Evolutionary conservation across 176 grass and related monocot species (phyloP), one percentile per base, ranked within the genome.

Genomic region (Avena eriantha): DNA sequence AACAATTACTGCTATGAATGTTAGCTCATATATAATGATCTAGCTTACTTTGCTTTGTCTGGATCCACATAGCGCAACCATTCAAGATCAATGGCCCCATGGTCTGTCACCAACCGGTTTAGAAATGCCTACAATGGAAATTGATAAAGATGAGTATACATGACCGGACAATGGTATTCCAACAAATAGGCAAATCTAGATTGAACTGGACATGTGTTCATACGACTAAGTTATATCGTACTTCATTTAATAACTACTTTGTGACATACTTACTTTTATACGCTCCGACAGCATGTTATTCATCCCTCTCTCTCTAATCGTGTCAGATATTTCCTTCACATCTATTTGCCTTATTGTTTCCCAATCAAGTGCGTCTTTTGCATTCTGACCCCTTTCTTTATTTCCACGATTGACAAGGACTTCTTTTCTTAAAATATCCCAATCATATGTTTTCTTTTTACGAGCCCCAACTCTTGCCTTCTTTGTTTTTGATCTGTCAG

Each of bases 251-350:
- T 73, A 56, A 66, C 16, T 69, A 45, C 4, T 88, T 82, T 77
- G 16, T 57, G 31, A 59, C 55, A 86, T 57, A 58, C 82, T 61
- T 91, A 96, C 94, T 88, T 96, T 88, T 81, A 96, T 96, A 26
- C 94, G 70, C 66, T 96, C 91, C 41, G 94, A 85, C 56, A 96
- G 91, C 91, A 96, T 89, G 51, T 96, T 96, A 71, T 93, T 96
- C 91, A 96, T 96, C 60, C 94, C 91, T 65, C 94, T 85, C 78
- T 93, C 94, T 90, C 89, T 91, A 71, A 96, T 96, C 10, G 89
- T 36, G 6, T 91, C 82, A 80, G 94, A 90, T 77, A 93, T 85
- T 77, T 90, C 85, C 34, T 80, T 91, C 6, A 93, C 89, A 33
- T 91, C 31, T 73, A 88, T 82, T 81, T 77, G 75, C 73, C 85